These are phyloP conservation scores for Herpetospermum pedunculosum DNA, from an alignment of 306 rosid species.

Conservation along the genomic window DNA sequence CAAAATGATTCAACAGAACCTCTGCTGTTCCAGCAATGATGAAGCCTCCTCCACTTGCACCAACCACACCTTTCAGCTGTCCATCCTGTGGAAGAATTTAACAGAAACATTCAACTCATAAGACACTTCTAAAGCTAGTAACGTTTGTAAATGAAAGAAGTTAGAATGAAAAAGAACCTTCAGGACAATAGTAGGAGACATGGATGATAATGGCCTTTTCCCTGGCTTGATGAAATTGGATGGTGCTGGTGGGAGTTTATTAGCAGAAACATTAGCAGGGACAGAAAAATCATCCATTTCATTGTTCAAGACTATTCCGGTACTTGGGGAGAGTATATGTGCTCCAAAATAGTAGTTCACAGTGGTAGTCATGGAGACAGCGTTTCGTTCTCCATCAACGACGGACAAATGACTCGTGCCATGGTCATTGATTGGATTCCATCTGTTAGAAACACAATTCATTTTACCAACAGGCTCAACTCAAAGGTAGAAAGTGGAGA, in stretches of 20 bases:
- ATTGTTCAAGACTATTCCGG: slow-evolving; percentile 79
- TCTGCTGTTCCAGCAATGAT: slow-evolving; percentile 59
- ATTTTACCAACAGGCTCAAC: background rate
- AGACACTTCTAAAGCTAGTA: background rate
- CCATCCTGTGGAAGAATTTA: slow-evolving; percentile 28
- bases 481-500: background rate
- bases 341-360: slow-evolving; percentile 66
- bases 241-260: slow-evolving; percentile 54
- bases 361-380: slow-evolving; percentile 68
- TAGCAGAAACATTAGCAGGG: slow-evolving; percentile 33
- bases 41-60: slow-evolving; percentile 70
- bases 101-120: background rate
- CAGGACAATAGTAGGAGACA: slow-evolving; percentile 69
- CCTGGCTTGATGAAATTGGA: slow-evolving; percentile 68
- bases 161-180: slow-evolving; percentile 30
- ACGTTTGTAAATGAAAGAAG: background rate
- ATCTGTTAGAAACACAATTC: slow-evolving; percentile 20
- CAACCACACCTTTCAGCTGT: slow-evolving; percentile 52
- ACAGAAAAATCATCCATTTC: slow-evolving; percentile 87
- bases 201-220: slow-evolving; percentile 73
- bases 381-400: slow-evolving; percentile 46
- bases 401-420: slow-evolving; percentile 73
- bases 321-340: slow-evolving; percentile 47
- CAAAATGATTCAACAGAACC: slow-evolving; percentile 71
- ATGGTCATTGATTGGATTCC: slow-evolving; percentile 70